Percentiles rank a stretch among this genome's conserved stretches.
These are phyloP conservation scores for Singerocomus rubriflavus DNA, from an alignment of 1,284 basidiomycete genomes.

Conservation along the genomic window DNA sequence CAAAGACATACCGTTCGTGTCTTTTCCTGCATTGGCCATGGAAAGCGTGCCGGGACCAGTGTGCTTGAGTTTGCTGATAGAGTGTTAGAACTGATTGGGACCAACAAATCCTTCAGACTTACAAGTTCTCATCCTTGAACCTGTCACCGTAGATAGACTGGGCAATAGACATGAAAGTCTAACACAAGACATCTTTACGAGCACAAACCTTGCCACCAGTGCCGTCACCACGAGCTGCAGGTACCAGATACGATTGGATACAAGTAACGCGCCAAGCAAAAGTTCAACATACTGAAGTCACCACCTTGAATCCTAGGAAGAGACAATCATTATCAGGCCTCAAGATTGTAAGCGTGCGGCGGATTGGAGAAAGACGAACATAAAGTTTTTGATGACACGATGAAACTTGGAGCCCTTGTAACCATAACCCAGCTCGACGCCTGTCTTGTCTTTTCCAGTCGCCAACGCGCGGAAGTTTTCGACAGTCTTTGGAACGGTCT, in stretches of 20 bases:
- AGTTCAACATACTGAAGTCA: slow-evolving; percentile 67
- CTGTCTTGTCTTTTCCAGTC: slow-evolving; percentile 81
- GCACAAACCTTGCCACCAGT: slow-evolving; percentile 79
- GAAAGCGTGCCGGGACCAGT: slow-evolving; percentile 82
- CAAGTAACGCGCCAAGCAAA: not conserved
- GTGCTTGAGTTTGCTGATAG: slow-evolving; percentile 82
- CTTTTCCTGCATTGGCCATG: slow-evolving; percentile 91
- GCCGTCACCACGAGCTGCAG: slow-evolving; percentile 83
- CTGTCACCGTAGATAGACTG: slow-evolving; percentile 89
- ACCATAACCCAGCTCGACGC: slow-evolving; percentile 68
- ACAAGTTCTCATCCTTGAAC: slow-evolving; percentile 98
- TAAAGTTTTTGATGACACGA: slow-evolving; percentile 97
- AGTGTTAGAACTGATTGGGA: slow-evolving; percentile 1
- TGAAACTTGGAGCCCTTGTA: slow-evolving; percentile 98
- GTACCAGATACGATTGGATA: not conserved
- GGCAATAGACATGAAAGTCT: not conserved
- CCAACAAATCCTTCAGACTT: slow-evolving; percentile 23
- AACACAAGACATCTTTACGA: not conserved
- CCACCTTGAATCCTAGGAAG: slow-evolving; percentile 82
- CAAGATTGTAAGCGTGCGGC: not conserved
- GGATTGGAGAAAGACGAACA: slow-evolving; percentile 46
- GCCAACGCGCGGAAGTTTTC: slow-evolving; percentile 91
- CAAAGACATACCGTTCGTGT: slow-evolving; percentile 67
- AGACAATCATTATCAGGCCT: slow-evolving; percentile 2
- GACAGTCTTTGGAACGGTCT: slow-evolving; percentile 96